Evolutionary conservation across 495 filamentous ascomycete species (phyloP).

Genomic region (Alectoria sarmentosa): DNA sequence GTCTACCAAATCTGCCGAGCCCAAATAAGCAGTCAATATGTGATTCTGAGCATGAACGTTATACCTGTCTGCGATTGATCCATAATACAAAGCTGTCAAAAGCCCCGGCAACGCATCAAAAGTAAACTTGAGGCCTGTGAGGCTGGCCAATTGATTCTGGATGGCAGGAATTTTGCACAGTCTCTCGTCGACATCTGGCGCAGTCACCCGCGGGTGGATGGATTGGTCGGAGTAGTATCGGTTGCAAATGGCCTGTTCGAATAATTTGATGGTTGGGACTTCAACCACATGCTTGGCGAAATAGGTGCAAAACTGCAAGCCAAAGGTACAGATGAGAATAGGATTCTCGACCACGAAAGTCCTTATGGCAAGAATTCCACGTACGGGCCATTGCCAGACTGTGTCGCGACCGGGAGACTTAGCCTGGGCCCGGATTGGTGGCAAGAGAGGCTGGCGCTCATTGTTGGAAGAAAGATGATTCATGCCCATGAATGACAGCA

Average conservation of each 20-base stretch:
- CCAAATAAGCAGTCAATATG: background rate
- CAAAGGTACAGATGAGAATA: slow-evolving; percentile 21
- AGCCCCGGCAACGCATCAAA: slow-evolving; percentile 26
- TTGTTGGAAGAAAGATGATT: background rate
- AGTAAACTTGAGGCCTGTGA: slow-evolving; percentile 24
- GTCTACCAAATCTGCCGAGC: slow-evolving; percentile 10
- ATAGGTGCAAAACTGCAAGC: slow-evolving; percentile 19
- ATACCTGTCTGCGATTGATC: slow-evolving; percentile 21
- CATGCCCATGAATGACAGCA: background rate
- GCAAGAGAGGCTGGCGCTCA: slow-evolving; percentile 19
- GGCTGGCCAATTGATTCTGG: slow-evolving; percentile 21
- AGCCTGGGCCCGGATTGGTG: background rate
- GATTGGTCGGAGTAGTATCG: slow-evolving; percentile 14
- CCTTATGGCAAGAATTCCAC: slow-evolving; percentile 42
- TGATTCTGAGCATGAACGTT: background rate
- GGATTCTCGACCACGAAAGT: slow-evolving; percentile 40
- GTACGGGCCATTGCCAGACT: slow-evolving; percentile 30
- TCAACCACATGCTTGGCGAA: slow-evolving; percentile 23
- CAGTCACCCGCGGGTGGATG: background rate
- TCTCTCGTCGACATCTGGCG: slow-evolving; percentile 5
- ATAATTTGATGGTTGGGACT: slow-evolving; percentile 21
- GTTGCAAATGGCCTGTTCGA: slow-evolving; percentile 22
- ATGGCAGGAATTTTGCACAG: slow-evolving; percentile 23
- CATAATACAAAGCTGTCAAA: slow-evolving; percentile 22
- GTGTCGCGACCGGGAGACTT: background rate